These are phyloP conservation scores for Globomyces pollinis-pini DNA, from an alignment of 192 early-diverging fungal genomes.

Conservation along the genomic window DNA sequence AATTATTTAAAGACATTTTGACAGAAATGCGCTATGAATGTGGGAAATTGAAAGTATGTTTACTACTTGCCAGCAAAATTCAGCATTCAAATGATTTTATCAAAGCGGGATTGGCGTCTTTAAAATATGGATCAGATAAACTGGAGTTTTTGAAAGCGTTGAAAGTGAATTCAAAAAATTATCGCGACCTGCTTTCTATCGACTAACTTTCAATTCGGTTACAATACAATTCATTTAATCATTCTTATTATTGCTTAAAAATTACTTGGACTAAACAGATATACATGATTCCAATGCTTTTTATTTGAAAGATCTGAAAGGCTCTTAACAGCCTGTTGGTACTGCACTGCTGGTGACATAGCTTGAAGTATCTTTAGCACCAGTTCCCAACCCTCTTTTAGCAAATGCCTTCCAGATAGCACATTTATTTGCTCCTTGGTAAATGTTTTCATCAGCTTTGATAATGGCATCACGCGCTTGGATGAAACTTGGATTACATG, in stretches of 20 bases:
- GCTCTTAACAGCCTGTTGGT: no score
- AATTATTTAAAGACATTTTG: not conserved
- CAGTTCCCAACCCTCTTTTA: conserved; percentile 32
- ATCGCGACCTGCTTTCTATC: not conserved
- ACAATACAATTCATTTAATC: no score
- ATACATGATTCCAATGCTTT: no score
- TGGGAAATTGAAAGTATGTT: conserved; percentile 1
- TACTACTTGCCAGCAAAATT: not conserved
- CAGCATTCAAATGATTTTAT: not conserved
- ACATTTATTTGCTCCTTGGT: conserved; percentile 24
- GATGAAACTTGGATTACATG: conserved; percentile 34
- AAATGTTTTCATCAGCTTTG: conserved; percentile 17
- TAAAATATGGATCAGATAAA: conserved; percentile 4
- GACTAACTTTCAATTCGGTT: not conserved
- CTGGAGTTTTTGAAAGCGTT: not conserved
- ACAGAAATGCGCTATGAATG: conserved; percentile 3
- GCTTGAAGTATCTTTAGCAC: conserved; percentile 10
- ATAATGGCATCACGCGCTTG: conserved; percentile 32
- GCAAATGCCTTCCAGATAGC: conserved; percentile 37
- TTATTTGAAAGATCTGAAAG: no score
- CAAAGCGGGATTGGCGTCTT: not conserved
- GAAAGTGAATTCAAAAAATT: not conserved
- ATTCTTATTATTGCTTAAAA: no score
- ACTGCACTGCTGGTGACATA: no score
- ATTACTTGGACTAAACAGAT: no score